These are phyloP conservation scores for Neonothopanus nambi DNA, from an alignment of 1,284 basidiomycete genomes.

Conservation along the genomic window DNA sequence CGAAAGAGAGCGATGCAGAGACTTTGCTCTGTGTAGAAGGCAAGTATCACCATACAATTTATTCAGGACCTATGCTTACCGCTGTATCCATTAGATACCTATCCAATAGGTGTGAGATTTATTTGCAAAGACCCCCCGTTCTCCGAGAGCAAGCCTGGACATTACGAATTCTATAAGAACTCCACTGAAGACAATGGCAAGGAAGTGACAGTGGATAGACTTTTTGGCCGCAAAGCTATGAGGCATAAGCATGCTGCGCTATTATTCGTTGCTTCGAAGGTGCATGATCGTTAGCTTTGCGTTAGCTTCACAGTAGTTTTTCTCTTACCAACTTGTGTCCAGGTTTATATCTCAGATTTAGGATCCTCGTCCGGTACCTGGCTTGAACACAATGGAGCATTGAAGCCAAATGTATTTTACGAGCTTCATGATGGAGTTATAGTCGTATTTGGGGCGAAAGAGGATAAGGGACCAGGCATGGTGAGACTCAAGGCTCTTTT, in stretches of 20 bases:
- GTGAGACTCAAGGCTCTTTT: not conserved
- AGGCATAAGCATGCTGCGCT: not conserved
- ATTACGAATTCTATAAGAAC: not conserved
- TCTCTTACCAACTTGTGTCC: not conserved
- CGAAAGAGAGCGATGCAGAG: too few species aligned
- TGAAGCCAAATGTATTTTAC: not conserved
- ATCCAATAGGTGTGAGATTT: constrained; percentile 9
- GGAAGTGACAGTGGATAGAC: not conserved
- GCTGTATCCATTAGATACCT: too few species aligned
- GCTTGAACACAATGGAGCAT: not conserved
- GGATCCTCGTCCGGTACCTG: constrained; percentile 9
- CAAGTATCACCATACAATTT: too few species aligned
- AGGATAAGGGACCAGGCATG: not conserved
- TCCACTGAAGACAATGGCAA: not conserved
- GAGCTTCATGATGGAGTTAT: constrained; percentile 6
- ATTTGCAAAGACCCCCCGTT: constrained; percentile 5
- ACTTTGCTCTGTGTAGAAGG: too few species aligned
- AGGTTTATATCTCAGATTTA: constrained; percentile 5
- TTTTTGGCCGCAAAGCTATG: constrained; percentile 4
- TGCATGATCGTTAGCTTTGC: not conserved
- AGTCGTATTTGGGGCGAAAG: constrained; percentile 10
- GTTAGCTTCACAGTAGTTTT: not conserved
- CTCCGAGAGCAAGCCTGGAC: constrained; percentile 1
- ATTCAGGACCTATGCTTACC: too few species aligned
- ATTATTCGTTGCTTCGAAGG: not conserved